These are phyloP conservation scores for Hymenoscyphus fraxineus DNA, from an alignment of 2,329 filamentous ascomycete genomes.

Conservation along the genomic window DNA sequence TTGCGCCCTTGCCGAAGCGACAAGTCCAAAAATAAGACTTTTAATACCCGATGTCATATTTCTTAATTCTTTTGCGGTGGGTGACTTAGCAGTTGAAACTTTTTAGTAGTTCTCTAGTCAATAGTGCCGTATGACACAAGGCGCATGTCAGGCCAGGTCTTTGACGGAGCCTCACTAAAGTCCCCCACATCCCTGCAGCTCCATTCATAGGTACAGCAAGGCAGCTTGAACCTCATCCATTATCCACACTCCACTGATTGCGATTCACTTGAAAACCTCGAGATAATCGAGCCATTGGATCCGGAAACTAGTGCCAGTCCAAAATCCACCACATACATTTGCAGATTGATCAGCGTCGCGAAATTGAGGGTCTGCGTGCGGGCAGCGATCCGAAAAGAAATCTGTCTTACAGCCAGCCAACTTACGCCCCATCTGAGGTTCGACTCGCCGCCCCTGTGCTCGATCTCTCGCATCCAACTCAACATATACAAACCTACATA, in stretches of 20 bases:
- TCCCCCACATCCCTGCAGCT: constrained; percentile 1
- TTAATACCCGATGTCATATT: neutral
- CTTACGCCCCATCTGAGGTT: constrained; percentile 19
- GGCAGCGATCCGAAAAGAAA: constrained; percentile 23
- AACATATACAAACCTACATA: constrained; percentile 16
- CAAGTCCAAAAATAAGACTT: neutral
- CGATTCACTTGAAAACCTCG: neutral
- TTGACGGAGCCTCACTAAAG: constrained; percentile 2
- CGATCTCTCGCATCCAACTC: constrained; percentile 20
- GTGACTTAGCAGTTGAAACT: neutral
- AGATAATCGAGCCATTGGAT: neutral
- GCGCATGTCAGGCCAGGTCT: neutral
- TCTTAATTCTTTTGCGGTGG: neutral
- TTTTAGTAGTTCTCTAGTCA: neutral
- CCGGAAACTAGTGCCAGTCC: neutral
- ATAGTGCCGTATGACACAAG: constrained; percentile 1
- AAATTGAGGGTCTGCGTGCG: constrained; percentile 16
- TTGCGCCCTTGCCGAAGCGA: neutral
- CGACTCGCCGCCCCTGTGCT: constrained; percentile 25
- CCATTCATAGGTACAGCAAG: neutral
- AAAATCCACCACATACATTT: neutral
- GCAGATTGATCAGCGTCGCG: neutral
- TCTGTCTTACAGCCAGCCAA: constrained; percentile 17
- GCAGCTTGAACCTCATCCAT: neutral
- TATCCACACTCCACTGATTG: neutral